Conservation (phyloP, 345 rosid genomes). For the Angophora floribunda region DNA sequence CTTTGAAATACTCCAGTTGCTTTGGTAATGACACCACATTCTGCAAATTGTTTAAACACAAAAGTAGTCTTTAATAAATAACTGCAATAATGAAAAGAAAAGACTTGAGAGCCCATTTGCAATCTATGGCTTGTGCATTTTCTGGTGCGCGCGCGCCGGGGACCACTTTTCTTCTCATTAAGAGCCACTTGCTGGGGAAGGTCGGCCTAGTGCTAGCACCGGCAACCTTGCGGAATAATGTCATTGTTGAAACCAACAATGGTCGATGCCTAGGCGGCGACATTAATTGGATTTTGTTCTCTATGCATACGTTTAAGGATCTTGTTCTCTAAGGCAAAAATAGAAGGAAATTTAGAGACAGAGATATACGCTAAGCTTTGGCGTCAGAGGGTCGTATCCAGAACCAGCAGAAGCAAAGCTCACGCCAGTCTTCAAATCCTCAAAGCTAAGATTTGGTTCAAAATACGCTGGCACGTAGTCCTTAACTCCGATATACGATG, state of each 20-base stretch:
- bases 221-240: not conserved
- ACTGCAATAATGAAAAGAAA: not conserved
- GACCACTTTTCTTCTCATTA: not conserved
- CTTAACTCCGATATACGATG: conserved; percentile 63
- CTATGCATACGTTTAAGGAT: not conserved
- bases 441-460: conserved; percentile 47
- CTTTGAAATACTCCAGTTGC: conserved; percentile 45
- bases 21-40: conserved; percentile 21
- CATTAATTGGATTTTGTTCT: no score
- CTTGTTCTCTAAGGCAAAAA: not conserved
- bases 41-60: conserved; percentile 8
- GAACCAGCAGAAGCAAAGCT: conserved; percentile 90
- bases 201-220: not conserved
- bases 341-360: not conserved
- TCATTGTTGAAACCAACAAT: not conserved
- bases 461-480: conserved; percentile 66
- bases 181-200: not conserved
- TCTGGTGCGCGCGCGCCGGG: not conserved
- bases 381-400: conserved; percentile 78
- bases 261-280: not conserved
- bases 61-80: not conserved
- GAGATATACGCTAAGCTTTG: conserved; percentile 31
- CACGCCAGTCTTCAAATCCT: conserved; percentile 70
- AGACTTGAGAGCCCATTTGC: not conserved
- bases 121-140: not conserved